Evolutionary conservation across 441 rosid species (phyloP).

Genomic region (Euphorbia schlechtendalii): DNA sequence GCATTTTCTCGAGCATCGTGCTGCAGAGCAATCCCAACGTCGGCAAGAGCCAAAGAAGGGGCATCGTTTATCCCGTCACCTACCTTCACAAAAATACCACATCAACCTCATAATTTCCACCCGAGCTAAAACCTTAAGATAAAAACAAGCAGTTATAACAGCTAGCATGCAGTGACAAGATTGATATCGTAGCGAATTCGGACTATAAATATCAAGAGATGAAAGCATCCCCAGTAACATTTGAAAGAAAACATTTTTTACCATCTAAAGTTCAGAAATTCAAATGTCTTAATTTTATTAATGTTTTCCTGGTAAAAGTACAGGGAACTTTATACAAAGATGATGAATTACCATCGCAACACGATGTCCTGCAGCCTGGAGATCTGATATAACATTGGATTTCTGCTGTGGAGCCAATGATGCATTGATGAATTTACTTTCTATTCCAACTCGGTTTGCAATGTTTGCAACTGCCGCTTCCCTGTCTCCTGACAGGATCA

Average conservation of each 20-base stretch:
- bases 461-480: constrained; percentile 92
- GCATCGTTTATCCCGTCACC: constrained; percentile 98
- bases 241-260: constrained; percentile 4
- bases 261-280: neutral
- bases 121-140: too few species aligned
- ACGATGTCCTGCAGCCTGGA: constrained; percentile 71
- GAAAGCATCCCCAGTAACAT: neutral
- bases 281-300: too few species aligned
- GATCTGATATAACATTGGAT: constrained; percentile 53
- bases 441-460: constrained; percentile 67
- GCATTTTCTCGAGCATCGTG: constrained; percentile 86
- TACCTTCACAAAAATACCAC: constrained; percentile 38
- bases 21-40: constrained; percentile 87
- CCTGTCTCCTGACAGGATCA: constrained; percentile 91
- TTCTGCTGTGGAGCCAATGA: constrained; percentile 78
- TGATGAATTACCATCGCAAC: constrained; percentile 69
- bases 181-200: neutral
- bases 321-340: constrained; percentile 11
- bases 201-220: neutral
- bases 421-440: constrained; percentile 48
- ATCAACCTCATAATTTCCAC: constrained; percentile 15
- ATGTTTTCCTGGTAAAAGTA: neutral
- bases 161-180: neutral
- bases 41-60: constrained; percentile 89
- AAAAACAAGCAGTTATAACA: neutral